Conservation (phyloP, 1,139 yeast species). For the Lodderomyces elongisporus region DNA sequence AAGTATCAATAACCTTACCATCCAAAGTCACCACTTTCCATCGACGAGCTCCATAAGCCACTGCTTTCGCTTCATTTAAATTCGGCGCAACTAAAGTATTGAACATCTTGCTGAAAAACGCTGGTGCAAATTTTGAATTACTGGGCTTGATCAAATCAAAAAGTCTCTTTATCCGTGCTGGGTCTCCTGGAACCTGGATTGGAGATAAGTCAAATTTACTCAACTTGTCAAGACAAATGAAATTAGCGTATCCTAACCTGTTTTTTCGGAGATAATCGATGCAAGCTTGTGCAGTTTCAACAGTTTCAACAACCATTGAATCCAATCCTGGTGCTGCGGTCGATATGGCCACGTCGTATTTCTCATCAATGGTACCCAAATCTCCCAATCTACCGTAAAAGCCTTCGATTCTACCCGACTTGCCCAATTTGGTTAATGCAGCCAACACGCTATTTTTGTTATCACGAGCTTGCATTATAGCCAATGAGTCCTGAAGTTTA, state of each 20-base stretch:
- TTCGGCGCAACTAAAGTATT: constrained; percentile 85
- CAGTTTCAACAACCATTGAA: constrained; percentile 91
- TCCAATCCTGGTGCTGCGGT: constrained; percentile 92
- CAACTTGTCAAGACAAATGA: constrained; percentile 73
- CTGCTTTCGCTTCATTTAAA: constrained; percentile 74
- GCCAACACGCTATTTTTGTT: constrained; percentile 71
- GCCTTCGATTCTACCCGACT: constrained; percentile 80
- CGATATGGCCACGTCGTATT: constrained; percentile 88
- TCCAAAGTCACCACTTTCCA: constrained; percentile 90
- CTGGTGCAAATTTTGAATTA: constrained; percentile 70
- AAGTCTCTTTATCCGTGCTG: constrained; percentile 71
- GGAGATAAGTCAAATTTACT: constrained; percentile 55
- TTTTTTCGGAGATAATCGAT: constrained; percentile 81
- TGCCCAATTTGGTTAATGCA: constrained; percentile 63
- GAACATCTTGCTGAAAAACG: constrained; percentile 80
- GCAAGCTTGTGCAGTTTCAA: constrained; percentile 89
- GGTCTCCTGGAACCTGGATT: constrained; percentile 61
- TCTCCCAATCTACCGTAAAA: constrained; percentile 90
- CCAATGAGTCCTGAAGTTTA: constrained; percentile 60
- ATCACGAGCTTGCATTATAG: constrained; percentile 50
- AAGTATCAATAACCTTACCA: constrained; percentile 89
- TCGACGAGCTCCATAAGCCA: constrained; percentile 79
- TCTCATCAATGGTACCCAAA: constrained; percentile 79
- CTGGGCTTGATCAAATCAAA: constrained; percentile 76
- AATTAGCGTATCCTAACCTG: constrained; percentile 84